A percentile compares a stretch with the other conserved stretches of the same genome.
Conservation (phyloP, 495 filamentous ascomycete genomes). For the Cairneyella variabilis region DNA sequence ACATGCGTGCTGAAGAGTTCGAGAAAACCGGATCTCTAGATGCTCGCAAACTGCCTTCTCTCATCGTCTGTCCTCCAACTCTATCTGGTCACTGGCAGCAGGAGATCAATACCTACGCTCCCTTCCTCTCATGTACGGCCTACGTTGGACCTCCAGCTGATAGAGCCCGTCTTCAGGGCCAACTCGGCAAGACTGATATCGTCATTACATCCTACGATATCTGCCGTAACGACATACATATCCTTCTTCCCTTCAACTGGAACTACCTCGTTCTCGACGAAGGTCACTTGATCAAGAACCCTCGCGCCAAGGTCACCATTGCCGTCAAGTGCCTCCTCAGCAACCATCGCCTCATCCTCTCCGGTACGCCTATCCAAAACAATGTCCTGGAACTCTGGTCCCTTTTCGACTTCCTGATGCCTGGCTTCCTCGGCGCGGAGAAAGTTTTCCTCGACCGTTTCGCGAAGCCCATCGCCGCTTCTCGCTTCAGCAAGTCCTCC, state of each 20-base stretch:
- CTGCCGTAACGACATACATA: slow-evolving; percentile 85
- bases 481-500: slow-evolving; percentile 90
- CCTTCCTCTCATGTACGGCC: slow-evolving; percentile 81
- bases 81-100: slow-evolving; percentile 99
- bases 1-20: slow-evolving; percentile 86
- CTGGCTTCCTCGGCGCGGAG: slow-evolving; percentile 95
- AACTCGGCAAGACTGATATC: slow-evolving; percentile 74
- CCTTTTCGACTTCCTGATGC: slow-evolving; percentile 98
- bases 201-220: slow-evolving; percentile 98
- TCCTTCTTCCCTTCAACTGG: slow-evolving; percentile 81
- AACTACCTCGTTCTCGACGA: slow-evolving; percentile 98
- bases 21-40: slow-evolving; percentile 73
- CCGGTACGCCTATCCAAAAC: slow-evolving; percentile 97
- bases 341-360: slow-evolving; percentile 93
- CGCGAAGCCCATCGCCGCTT: slow-evolving; percentile 93
- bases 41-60: slow-evolving; percentile 73
- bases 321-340: slow-evolving; percentile 85
- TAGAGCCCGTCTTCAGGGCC: slow-evolving; percentile 60
- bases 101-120: slow-evolving; percentile 90
- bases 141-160: slow-evolving; percentile 88
- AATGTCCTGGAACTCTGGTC: slow-evolving; percentile 99
- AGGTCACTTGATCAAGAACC: slow-evolving; percentile 97
- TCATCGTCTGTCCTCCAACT: slow-evolving; percentile 94
- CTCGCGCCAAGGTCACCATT: slow-evolving; percentile 85
- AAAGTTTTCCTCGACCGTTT: slow-evolving; percentile 98